These are phyloP conservation scores for Euphrasia confusa DNA, from an alignment of 257 asterid genomes.

Conservation along the genomic window DNA sequence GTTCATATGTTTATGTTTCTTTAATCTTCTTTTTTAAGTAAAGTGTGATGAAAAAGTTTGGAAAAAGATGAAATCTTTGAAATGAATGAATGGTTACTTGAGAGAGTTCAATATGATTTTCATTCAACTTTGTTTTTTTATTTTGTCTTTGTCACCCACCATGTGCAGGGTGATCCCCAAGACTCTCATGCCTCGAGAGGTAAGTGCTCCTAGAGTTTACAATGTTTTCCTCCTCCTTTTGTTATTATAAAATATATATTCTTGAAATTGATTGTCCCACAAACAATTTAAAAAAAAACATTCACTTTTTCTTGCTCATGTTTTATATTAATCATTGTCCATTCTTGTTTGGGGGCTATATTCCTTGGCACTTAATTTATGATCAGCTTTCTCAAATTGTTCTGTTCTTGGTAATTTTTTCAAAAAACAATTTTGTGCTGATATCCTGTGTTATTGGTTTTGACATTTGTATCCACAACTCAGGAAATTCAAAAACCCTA, in stretches of 20 bases:
- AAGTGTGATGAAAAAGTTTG: background rate
- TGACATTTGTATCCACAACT: slow-evolving; percentile 4
- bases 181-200: slow-evolving; percentile 99
- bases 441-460: background rate
- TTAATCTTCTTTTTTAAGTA: background rate
- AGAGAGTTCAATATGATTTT: slow-evolving; percentile 15
- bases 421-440: too few relatives aligned
- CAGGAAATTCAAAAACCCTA: background rate
- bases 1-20: background rate
- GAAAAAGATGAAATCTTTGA: background rate
- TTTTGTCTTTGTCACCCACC: slow-evolving; percentile 62
- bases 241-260: background rate
- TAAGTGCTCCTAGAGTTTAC: slow-evolving; percentile 42
- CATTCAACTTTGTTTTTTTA: slow-evolving; percentile 28
- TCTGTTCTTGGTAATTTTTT: too few relatives aligned
- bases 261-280: background rate
- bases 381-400: too few relatives aligned
- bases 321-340: too few relatives aligned
- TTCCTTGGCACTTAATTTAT: too few relatives aligned
- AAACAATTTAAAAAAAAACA: background rate
- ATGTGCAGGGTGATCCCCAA: slow-evolving; percentile 97
- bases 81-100: slow-evolving; percentile 25
- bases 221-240: slow-evolving; percentile 37
- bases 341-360: too few relatives aligned
- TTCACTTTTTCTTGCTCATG: too few relatives aligned